These are phyloP conservation scores for Taiozyma sp. DNA, from an alignment of 1,139 yeast genomes.

Conservation along the genomic window DNA sequence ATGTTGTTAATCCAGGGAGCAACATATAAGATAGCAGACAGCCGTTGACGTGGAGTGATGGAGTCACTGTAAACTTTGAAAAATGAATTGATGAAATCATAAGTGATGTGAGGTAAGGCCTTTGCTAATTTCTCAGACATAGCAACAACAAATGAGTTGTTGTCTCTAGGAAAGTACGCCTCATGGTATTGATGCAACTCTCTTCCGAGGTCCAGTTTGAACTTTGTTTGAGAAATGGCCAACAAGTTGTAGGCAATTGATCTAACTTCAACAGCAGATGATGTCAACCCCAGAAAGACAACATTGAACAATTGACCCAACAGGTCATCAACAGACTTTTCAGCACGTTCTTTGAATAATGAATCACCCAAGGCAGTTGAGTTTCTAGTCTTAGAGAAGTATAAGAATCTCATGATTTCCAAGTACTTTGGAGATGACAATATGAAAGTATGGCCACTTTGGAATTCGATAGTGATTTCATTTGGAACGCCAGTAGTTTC, in stretches of 20 bases:
- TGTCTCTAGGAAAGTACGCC: slow-evolving; percentile 69
- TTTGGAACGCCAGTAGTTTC: slow-evolving; percentile 43
- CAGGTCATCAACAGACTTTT: slow-evolving; percentile 23
- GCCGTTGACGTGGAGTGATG: slow-evolving; percentile 30
- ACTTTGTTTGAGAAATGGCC: slow-evolving; percentile 57
- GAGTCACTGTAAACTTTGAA: slow-evolving; percentile 45
- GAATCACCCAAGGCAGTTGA: slow-evolving; percentile 13
- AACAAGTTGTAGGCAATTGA: slow-evolving; percentile 59
- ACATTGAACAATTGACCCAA: slow-evolving; percentile 60
- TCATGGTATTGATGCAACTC: slow-evolving; percentile 52
- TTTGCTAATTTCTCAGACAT: slow-evolving; percentile 54
- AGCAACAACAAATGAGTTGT: slow-evolving; percentile 55
- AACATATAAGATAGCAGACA: slow-evolving; percentile 30
- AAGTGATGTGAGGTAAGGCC: slow-evolving; percentile 55
- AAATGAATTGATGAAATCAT: slow-evolving; percentile 55
- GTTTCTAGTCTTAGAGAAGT: slow-evolving; percentile 44
- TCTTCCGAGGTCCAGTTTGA: slow-evolving; percentile 56
- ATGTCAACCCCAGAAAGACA: slow-evolving; percentile 62
- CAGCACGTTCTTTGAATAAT: slow-evolving; percentile 15
- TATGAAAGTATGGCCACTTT: slow-evolving; percentile 39
- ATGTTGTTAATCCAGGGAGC: slow-evolving; percentile 80
- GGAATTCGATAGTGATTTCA: slow-evolving; percentile 55
- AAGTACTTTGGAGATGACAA: slow-evolving; percentile 54
- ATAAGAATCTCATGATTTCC: slow-evolving; percentile 64
- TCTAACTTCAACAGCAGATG: slow-evolving; percentile 53